These are phyloP conservation scores for Peronospora belbahrii DNA, from an alignment of 352 stramenopile genomes.

Conservation along the genomic window DNA sequence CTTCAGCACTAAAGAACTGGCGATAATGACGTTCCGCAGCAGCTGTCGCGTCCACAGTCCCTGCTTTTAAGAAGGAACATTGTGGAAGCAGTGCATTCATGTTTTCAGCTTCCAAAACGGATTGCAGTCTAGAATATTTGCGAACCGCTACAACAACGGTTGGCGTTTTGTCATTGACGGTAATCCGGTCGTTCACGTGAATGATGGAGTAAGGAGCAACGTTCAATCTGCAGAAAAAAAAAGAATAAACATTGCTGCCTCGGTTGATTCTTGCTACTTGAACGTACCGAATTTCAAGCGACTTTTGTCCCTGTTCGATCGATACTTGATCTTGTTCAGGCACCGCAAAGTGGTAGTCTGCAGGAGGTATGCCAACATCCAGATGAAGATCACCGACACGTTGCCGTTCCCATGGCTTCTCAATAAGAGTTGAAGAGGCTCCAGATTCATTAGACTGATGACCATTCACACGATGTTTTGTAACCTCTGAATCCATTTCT, in stretches of 20 bases:
- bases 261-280: background rate
- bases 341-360: conserved; percentile 55
- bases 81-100: conserved; percentile 39
- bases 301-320: conserved; percentile 46
- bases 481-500: background rate
- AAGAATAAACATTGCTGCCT: background rate
- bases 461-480: conserved; percentile 2
- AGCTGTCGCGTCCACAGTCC: conserved; percentile 16
- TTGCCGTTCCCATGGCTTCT: conserved; percentile 20
- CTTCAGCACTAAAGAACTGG: conserved; percentile 52
- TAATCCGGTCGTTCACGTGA: conserved; percentile 53
- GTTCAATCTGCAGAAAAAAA: conserved; percentile 34
- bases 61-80: conserved; percentile 13
- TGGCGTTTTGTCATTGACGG: conserved; percentile 42
- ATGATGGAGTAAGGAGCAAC: conserved; percentile 64
- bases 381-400: conserved; percentile 1
- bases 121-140: conserved; percentile 52
- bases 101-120: conserved; percentile 46
- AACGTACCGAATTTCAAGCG: conserved; percentile 53
- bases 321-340: conserved; percentile 30
- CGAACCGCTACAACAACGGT: conserved; percentile 40
- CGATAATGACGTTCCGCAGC: conserved; percentile 39
- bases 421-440: conserved; percentile 7
- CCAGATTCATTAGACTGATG: background rate
- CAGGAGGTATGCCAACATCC: conserved; percentile 20